Evolutionary conservation across 345 rosid species (phyloP), one percentile per base, ranked within the genome.

Genomic region (Heritiera littoralis): DNA sequence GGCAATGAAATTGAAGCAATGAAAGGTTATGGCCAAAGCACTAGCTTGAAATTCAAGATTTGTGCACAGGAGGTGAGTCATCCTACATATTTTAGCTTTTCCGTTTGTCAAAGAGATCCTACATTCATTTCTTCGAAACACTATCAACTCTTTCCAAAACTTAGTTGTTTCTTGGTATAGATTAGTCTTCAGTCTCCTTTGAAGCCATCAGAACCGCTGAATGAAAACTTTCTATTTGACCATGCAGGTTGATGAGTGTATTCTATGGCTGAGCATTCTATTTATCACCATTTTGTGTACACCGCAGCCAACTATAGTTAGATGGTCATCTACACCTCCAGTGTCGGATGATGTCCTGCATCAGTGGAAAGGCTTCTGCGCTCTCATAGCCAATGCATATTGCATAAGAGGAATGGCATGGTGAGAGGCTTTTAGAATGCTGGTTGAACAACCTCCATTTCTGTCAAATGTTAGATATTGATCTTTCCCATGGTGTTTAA

Each of bases 271-370:
- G 85, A 88, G 98, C 88, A 92, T 93, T 71, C 83, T 89, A 64
- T 95, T 93, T 87, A 95, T 95, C 76, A 95, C 94, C 41, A 95
- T 93, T 77, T 84, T 95, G 89, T 95, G 98, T 78, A 95, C 98
- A 0, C 98, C 98, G n/a, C 98, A 93, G 80, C 98, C 93, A 45
- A 93, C 98, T 4, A 77, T 95, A 1, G 88, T 93, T 45, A 87
- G 98, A 81, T 93, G 98, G 98, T 95, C 98, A 64, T 85, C 94
- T 71, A 77, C 85, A 41, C 85, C 93, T 14, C 83, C 95, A 0
- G 98, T 90, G 46, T 90, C 97, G 0, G 89, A 88, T 73, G 91
- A 92, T 60, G 85, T 79, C 59, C 88, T 83, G 70, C 82, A 81
- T 61, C 83, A 83, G n/a, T 92, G 98, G 97, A 90, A 89, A 86